Evolutionary conservation across 305 asterid genomes (phyloP), one percentile per base, ranked within the genome.

Genomic region (Fraxinus platypoda): DNA sequence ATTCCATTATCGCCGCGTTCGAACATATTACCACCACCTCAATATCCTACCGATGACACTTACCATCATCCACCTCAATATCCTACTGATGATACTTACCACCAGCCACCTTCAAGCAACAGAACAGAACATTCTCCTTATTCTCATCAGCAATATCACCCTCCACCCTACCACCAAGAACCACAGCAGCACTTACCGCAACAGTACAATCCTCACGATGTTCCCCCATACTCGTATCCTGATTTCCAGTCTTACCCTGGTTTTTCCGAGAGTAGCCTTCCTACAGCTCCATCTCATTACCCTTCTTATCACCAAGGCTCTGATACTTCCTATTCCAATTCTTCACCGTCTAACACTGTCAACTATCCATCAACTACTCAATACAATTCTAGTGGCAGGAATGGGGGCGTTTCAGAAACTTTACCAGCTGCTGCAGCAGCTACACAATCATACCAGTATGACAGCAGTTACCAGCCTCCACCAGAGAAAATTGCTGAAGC

Each of bases 401-500:
- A 83, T 41, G 97, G 89, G 64, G 82, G 78, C 41, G 88, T 85
- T 78, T 21, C 90, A 68, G 94, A 85, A 86, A 83, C 84, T 80
- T 75, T 89, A 15, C 87, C 91, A 31, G 74, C 87, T 37, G 75
- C 87, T 33, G 74, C 86, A 19, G 75, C 87, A 28, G 23, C 85
- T 26, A 66, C 76, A 7, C 90, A 85, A 73, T 81, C 88, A 49
- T 93, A 88, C 66, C 89, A 91, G 79, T 91, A 93, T 6, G 93
- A 93, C 83, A 85, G 92, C 88, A 91, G 54, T 64, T 94, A 92
- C 91, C 90, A 89, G 89, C 98, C 97, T 79, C 54, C 95, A 25
- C 94, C 97, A 0, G 97, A 94, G 84, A 92, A 93, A 87, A 91
- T 93, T 17, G 88, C 96, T 11, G 98, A 94, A 85, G 97, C 98